Base-by-base conservation (phyloP, 202 grass and related monocot genomes). In the Saccharum hybrid region DNA sequence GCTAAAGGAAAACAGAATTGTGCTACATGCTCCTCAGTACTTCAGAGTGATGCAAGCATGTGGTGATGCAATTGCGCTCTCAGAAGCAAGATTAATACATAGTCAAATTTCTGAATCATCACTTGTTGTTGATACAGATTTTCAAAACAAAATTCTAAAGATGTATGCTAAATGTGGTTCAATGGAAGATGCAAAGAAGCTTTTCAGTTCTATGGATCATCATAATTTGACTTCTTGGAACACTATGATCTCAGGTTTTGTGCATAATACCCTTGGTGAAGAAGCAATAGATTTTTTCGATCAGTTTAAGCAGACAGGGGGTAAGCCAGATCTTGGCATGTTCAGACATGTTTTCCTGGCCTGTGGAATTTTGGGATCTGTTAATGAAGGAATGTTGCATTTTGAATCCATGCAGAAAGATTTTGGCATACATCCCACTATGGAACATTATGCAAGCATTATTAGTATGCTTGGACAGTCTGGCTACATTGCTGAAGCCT, bases 341-440 rank as follows among this genome's bases (percentile, higher is more conserved):
- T 99, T 96, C 73, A 89, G 78, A 11, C 75, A 76, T 54, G 52
- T 96, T 48, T 94, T 99, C 72, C 84, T 79, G 83, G 89, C 87
- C 23, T 99, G 89, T 82, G 96, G 93, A 82, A 85, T 87, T 79
- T 57, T 96, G 56, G 96, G 91, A 14, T 94, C 92, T 56, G 89
- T 99, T 76, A 79, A 96, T 73, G 96, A 99, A 76, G 96, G 96
- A 11, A 90, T 99, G 88, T 80, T 96, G 76, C 91, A 99, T 92
- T 93, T 96, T 51, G 88, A 96, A 89, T 94, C 96, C 66, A 96
- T 99, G 91, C 86, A 98, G 75, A 90, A 92, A 49, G 89, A 96
- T 76, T 99, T 89, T 88, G 82, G 83, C 70, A 92, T 99, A 73
- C 61, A 68, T 87, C 91, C 96, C 87, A 64, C 72, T 67, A 90